These are phyloP conservation scores for Malania oleifera DNA, from an alignment of 164 flowering plant genomes.

Conservation along the genomic window DNA sequence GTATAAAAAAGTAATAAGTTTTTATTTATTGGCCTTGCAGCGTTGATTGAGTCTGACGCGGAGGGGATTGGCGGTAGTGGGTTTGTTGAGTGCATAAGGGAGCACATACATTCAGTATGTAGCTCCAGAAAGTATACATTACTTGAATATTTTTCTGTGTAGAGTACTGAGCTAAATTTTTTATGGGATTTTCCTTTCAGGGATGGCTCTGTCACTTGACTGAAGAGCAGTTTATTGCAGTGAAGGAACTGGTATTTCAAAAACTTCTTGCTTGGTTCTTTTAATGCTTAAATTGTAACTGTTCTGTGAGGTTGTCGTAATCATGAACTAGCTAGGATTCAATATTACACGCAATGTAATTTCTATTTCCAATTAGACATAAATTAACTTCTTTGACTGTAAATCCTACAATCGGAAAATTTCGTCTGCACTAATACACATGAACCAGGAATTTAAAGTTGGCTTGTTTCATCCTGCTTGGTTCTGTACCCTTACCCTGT, in stretches of 20 bases:
- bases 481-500: too few relatives aligned
- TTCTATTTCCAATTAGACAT: too few relatives aligned
- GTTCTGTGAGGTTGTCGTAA: too few relatives aligned
- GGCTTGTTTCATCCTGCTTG: too few relatives aligned
- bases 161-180: conserved; percentile 10
- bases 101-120: conserved; percentile 88
- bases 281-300: neutral
- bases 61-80: conserved; percentile 99
- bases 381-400: too few relatives aligned
- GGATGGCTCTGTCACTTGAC: conserved; percentile 91
- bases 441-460: too few relatives aligned
- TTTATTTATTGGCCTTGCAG: conserved; percentile 35
- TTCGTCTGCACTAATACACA: too few relatives aligned
- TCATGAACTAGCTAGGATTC: too few relatives aligned
- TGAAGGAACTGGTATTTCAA: conserved; percentile 80
- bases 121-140: neutral
- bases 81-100: conserved; percentile 96
- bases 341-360: too few relatives aligned
- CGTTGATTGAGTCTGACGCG: conserved; percentile 97
- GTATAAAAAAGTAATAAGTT: neutral
- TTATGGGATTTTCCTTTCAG: conserved; percentile 31
- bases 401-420: too few relatives aligned
- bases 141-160: conserved; percentile 3
- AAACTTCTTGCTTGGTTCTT: conserved; percentile 1
- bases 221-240: conserved; percentile 98